Conservation (phyloP, 2,329 filamentous ascomycete species). For the Didymella keratinophila region DNA sequence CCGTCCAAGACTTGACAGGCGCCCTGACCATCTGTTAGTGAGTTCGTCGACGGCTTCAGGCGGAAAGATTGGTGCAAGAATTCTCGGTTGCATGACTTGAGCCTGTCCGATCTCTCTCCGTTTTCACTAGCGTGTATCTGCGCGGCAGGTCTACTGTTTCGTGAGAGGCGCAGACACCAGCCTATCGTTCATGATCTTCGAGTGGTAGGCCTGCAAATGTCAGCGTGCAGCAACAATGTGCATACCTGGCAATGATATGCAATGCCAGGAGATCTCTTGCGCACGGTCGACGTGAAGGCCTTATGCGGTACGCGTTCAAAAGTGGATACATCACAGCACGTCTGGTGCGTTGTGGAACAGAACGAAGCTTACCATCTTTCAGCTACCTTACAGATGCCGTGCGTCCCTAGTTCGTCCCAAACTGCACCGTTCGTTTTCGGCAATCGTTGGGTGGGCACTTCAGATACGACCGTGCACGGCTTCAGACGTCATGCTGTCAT, state of each 20-base stretch:
- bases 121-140: slow-evolving; percentile 13
- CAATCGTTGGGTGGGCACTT: slow-evolving; percentile 9
- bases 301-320: slow-evolving; percentile 15
- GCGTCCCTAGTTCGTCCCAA: slow-evolving; percentile 12
- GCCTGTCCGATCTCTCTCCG: slow-evolving; percentile 8
- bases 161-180: slow-evolving; percentile 13
- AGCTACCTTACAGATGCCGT: slow-evolving; percentile 18
- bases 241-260: slow-evolving; percentile 19
- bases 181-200: slow-evolving; percentile 8
- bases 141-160: slow-evolving; percentile 9
- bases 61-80: slow-evolving; percentile 24
- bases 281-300: slow-evolving; percentile 3
- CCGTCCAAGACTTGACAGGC: slow-evolving; percentile 15
- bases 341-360: slow-evolving; percentile 16
- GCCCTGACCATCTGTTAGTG: slow-evolving; percentile 12
- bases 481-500: slow-evolving; percentile 10
- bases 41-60: slow-evolving; percentile 1
- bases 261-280: slow-evolving; percentile 12
- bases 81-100: slow-evolving; percentile 12
- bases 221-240: slow-evolving; percentile 18
- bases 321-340: slow-evolving; percentile 10
- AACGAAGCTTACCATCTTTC: slow-evolving; percentile 12
- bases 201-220: slow-evolving; percentile 12
- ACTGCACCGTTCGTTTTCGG: slow-evolving; percentile 12
- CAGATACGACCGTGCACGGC: slow-evolving; percentile 10